These are phyloP conservation scores for Linanthus parryae DNA, from an alignment of 148 eudicot genomes.

Conservation along the genomic window DNA sequence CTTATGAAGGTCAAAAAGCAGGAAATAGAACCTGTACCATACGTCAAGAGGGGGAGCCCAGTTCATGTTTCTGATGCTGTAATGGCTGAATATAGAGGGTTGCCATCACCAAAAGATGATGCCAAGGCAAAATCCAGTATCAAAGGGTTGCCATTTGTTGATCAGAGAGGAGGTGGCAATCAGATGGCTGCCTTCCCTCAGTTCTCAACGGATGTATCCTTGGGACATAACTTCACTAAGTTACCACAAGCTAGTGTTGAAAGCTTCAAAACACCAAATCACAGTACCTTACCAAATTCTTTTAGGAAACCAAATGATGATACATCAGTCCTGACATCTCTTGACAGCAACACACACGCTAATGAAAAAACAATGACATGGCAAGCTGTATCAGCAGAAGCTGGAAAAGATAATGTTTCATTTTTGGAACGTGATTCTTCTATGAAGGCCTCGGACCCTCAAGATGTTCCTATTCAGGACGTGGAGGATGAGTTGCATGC, in stretches of 20 bases:
- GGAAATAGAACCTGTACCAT: slow-evolving; percentile 18
- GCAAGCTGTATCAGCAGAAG: slow-evolving; percentile 18
- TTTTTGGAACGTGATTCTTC: slow-evolving; percentile 25
- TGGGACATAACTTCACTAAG: slow-evolving; percentile 16
- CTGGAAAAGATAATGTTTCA: slow-evolving; percentile 18
- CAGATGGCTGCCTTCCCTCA: slow-evolving; percentile 24
- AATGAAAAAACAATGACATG: slow-evolving; percentile 19
- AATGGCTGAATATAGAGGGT: slow-evolving; percentile 34
- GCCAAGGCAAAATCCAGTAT: slow-evolving; percentile 22
- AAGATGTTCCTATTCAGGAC: slow-evolving; percentile 27
- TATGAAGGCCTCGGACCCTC: slow-evolving; percentile 16
- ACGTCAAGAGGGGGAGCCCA: slow-evolving; percentile 9
- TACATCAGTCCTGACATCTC: slow-evolving; percentile 25
- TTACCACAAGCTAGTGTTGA: slow-evolving; percentile 20
- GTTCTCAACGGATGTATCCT: slow-evolving; percentile 22
- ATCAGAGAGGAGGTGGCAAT: slow-evolving; percentile 20
- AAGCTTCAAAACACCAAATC: slow-evolving; percentile 20
- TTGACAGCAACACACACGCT: slow-evolving; percentile 22
- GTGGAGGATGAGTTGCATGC: slow-evolving; percentile 22
- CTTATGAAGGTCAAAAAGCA: slow-evolving; percentile 22
- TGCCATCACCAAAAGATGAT: slow-evolving; percentile 35
- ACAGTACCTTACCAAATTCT: slow-evolving; percentile 10
- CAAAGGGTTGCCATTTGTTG: slow-evolving; percentile 23
- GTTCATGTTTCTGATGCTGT: slow-evolving; percentile 34
- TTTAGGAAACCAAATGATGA: slow-evolving; percentile 20